phyloP scores from a whole-genome alignment of 805 yeast genomes.

The Sugiyamaella mastotermitis region DNA sequence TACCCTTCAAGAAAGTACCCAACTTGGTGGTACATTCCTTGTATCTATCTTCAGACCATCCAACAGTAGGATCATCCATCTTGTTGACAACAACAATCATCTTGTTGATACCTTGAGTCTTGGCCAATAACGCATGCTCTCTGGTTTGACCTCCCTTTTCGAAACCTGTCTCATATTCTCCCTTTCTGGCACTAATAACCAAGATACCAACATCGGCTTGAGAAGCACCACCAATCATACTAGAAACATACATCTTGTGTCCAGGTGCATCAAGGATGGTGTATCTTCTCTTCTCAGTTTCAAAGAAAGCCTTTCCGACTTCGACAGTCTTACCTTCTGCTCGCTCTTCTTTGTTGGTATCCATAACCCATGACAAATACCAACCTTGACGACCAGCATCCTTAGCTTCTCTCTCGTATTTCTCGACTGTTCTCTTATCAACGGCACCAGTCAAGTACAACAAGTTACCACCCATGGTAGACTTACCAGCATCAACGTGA shows the following conservation, averaged over 20 bases:
- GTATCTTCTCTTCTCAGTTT: constrained; percentile 96
- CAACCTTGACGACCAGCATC: constrained; percentile 99
- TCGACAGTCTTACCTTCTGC: constrained; percentile 98
- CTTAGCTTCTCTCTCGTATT: constrained; percentile 96
- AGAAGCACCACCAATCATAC: constrained; percentile 99
- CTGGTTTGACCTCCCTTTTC: constrained; percentile 99
- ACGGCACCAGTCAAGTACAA: constrained; percentile 92
- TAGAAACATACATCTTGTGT: constrained; percentile 97
- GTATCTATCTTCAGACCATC: constrained; percentile 93
- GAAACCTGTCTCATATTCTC: constrained; percentile 98
- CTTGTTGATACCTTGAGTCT: constrained; percentile 96
- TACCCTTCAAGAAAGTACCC: constrained; percentile 61
- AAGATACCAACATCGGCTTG: constrained; percentile 98
- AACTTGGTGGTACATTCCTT: constrained; percentile 90
- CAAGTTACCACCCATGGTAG: constrained; percentile 98
- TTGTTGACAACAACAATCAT: constrained; percentile 91
- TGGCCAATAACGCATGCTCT: constrained; percentile 95
- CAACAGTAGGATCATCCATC: constrained; percentile 98
- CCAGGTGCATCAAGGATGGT: constrained; percentile 99
- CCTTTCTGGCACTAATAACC: constrained; percentile 97
- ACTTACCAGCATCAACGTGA: constrained; percentile 99
- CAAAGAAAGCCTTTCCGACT: constrained; percentile 96
- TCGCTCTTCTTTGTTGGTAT: constrained; percentile 98
- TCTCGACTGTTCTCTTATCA: constrained; percentile 97
- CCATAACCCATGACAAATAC: constrained; percentile 99